A percentile compares a stretch with the other conserved stretches of the same genome.
Evolutionary conservation across 345 rosid genomes (phyloP).

Genomic region (Physaria fendleri): DNA sequence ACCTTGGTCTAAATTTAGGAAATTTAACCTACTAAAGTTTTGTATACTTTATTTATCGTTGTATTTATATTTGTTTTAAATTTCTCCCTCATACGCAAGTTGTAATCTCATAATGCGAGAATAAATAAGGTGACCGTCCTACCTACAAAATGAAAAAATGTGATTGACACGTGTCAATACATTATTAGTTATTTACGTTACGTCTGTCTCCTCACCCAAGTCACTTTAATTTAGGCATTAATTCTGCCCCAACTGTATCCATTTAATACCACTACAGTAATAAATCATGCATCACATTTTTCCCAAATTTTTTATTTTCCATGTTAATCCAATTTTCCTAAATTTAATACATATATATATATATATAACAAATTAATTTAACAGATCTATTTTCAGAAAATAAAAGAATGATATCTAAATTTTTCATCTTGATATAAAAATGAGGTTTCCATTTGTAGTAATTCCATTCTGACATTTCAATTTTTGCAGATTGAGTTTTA

Average conservation of each 20-base stretch:
- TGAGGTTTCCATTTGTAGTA: background rate
- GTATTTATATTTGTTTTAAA: background rate
- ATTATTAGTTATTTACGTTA: background rate
- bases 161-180: background rate
- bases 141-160: slow-evolving; percentile 13
- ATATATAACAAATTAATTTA: background rate
- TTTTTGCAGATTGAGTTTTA: background rate
- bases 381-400: background rate
- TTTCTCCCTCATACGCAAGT: slow-evolving; percentile 1
- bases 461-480: background rate
- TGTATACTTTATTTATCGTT: too few relatives aligned
- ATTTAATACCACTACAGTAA: slow-evolving; percentile 10
- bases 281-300: slow-evolving; percentile 16
- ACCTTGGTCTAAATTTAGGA: background rate
- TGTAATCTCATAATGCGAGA: slow-evolving; percentile 1
- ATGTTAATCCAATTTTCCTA: background rate
- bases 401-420: background rate
- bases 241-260: slow-evolving; percentile 25
- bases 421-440: background rate
- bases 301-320: background rate
- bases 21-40: too few relatives aligned
- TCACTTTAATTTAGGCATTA: slow-evolving; percentile 23
- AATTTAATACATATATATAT: background rate
- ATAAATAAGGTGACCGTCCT: slow-evolving; percentile 27
- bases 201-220: slow-evolving; percentile 29